These are phyloP conservation scores for Phaeosphaeriaceae sp. DNA, from an alignment of 2,329 filamentous ascomycete genomes.

Conservation along the genomic window DNA sequence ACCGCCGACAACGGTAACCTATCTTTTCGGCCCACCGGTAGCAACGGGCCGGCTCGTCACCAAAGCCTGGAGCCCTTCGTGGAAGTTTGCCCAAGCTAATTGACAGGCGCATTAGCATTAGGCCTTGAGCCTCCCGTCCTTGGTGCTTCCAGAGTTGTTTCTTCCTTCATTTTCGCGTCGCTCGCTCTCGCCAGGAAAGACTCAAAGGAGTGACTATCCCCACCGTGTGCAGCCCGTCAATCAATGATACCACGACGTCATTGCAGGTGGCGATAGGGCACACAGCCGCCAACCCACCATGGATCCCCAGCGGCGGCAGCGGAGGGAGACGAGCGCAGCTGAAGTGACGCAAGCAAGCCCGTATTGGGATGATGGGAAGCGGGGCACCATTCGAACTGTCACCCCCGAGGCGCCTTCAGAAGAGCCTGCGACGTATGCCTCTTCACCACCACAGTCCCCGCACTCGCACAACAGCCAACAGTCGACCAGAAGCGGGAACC, in stretches of 20 bases:
- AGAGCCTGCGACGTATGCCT: conserved; percentile 13
- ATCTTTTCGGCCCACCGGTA: conserved; percentile 9
- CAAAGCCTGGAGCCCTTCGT: neutral
- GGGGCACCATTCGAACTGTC: conserved; percentile 64
- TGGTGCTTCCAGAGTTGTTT: neutral
- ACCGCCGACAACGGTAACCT: conserved; percentile 13
- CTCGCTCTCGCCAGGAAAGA: no score
- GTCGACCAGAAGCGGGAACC: conserved; percentile 28
- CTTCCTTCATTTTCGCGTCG: no score
- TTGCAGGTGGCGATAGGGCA: conserved; percentile 7
- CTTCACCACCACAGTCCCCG: conserved; percentile 41
- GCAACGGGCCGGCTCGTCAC: conserved; percentile 18
- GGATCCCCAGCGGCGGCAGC: conserved; percentile 35
- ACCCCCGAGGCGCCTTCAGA: conserved; percentile 63
- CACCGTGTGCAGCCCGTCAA: conserved; percentile 15
- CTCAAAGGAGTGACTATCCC: no score
- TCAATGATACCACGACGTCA: conserved; percentile 29
- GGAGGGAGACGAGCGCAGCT: conserved; percentile 32
- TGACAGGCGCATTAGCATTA: conserved; percentile 1
- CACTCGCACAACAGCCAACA: conserved; percentile 29
- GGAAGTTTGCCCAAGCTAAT: neutral
- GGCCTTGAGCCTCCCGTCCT: neutral
- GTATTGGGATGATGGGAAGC: conserved; percentile 22
- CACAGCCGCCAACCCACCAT: conserved; percentile 28
- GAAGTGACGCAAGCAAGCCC: conserved; percentile 20